These are phyloP conservation scores for Trichoderma gracile DNA, from an alignment of 2,329 filamentous ascomycete species.

Conservation along the genomic window DNA sequence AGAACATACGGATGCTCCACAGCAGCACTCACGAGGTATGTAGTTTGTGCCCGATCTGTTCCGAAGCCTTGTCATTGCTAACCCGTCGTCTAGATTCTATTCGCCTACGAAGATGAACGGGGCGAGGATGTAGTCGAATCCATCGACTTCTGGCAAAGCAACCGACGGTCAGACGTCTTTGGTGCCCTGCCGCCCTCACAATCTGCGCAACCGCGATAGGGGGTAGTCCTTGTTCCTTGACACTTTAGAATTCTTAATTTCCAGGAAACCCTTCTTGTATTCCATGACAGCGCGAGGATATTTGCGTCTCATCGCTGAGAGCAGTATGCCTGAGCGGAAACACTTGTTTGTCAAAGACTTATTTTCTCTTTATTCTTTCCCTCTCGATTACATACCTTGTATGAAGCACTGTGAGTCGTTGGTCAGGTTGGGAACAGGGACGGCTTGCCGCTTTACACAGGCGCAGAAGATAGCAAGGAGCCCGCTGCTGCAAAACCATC, in stretches of 20 bases:
- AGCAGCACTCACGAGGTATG: slow-evolving; percentile 93
- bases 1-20: slow-evolving; percentile 96
- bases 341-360: slow-evolving; percentile 7
- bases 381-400: slow-evolving; percentile 24
- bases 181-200: slow-evolving; percentile 25
- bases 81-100: slow-evolving; percentile 71
- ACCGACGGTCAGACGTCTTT: slow-evolving; percentile 50
- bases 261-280: slow-evolving; percentile 35
- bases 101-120: slow-evolving; percentile 93
- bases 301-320: slow-evolving; percentile 27
- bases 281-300: slow-evolving; percentile 29
- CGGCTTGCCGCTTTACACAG: not conserved
- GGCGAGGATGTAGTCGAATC: slow-evolving; percentile 93
- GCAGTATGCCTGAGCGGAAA: slow-evolving; percentile 29
- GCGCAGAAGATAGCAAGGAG: slow-evolving; percentile 23
- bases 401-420: slow-evolving; percentile 17
- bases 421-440: slow-evolving; percentile 19
- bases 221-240: slow-evolving; percentile 12
- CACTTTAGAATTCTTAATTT: slow-evolving; percentile 21
- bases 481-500: not conserved
- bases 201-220: slow-evolving; percentile 25
- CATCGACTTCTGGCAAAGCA: slow-evolving; percentile 91
- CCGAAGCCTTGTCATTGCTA: not conserved
- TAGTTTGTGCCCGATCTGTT: slow-evolving; percentile 22
- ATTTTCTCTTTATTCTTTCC: slow-evolving; percentile 18